These are phyloP conservation scores for Chlorella vulgaris DNA, from an alignment of 139 green algal genomes.

Conservation along the genomic window DNA sequence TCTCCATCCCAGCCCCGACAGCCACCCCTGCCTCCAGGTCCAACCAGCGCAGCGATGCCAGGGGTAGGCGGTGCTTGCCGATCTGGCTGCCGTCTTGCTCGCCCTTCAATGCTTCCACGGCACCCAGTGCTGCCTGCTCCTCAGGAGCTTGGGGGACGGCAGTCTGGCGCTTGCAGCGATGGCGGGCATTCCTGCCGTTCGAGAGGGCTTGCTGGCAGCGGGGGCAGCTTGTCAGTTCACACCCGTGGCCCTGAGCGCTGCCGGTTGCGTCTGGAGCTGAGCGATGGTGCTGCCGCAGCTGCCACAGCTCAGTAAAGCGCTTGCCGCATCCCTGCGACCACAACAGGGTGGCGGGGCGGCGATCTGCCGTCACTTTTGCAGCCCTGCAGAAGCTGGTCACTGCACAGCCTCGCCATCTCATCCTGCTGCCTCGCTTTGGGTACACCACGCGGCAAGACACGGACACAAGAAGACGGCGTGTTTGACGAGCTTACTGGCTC, in stretches of 20 bases:
- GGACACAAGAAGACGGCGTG: too few species aligned
- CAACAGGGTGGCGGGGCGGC: not conserved
- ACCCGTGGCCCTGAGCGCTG: not conserved
- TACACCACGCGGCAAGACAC: too few species aligned
- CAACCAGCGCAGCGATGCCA: too few species aligned
- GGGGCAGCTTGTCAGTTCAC: not conserved
- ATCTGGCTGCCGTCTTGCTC: too few species aligned
- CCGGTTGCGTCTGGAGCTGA: not conserved
- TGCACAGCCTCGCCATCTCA: too few species aligned
- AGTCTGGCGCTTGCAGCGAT: conserved; percentile 5
- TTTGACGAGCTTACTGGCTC: not conserved
- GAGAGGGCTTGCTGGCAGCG: not conserved
- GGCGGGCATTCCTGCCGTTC: not conserved
- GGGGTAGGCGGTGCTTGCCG: too few species aligned
- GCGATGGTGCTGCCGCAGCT: not conserved
- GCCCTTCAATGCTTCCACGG: not conserved
- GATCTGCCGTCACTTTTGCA: too few species aligned
- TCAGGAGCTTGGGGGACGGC: not conserved
- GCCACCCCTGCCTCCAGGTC: too few species aligned
- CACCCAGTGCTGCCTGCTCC: not conserved
- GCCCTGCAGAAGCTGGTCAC: too few species aligned
- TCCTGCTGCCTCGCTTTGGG: too few species aligned
- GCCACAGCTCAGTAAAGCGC: not conserved
- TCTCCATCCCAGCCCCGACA: too few species aligned
- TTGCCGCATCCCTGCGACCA: not conserved